Base-by-base conservation (phyloP, 2,329 filamentous ascomycete genomes). In the Thielaviopsis euricoi region DNA sequence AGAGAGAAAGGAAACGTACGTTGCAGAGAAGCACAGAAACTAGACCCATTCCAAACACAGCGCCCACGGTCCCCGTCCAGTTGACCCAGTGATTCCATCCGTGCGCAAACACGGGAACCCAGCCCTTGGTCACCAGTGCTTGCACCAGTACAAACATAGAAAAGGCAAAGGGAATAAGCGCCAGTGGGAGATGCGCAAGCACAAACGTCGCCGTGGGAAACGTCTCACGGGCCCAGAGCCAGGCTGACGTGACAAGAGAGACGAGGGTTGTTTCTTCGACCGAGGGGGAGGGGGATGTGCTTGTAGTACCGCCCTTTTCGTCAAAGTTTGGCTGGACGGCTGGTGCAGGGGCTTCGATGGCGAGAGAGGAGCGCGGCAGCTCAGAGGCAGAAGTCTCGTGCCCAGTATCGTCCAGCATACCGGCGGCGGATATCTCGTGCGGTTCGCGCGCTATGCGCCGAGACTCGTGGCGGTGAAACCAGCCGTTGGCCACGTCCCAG, bases 111-210 rank as follows among this genome's bases (percentile, higher is more conserved):
- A 87, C 82, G 0, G 78, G 76, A 0, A 88, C 80, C 85, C 85
- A 88, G 12, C 85, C 85, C 62, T 85, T 87, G 0, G 81, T 86
- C 0, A 86, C 84, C 1, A 89, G 69, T 0, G 77, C 83, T 65
- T 89, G 84, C 0, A 88, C 85, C 0, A 89, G 75, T 10, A 88
- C 75, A 61, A 88, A 88, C 85, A 88, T 88, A 61, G 77, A 74
- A 58, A 89, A 81, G 0, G 84, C 81, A 64, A 88, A 88, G 0
- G 85, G 85, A 0, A 89, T 74, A 0, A 88, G 75, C 0, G 82
- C 76, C 56, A 85, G 79, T 0, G 85, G 85, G 1, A 89, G 71
- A 65, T 86, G 83, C 0, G 76, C 69, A 6, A 84, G 66, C 0
- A 88, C 84, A 0, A 81, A 79, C 21, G 80, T 79, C 1, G 79